These are phyloP conservation scores for Tripidium arundinaceum DNA, from an alignment of 202 grass and related monocot species.

Conservation along the genomic window DNA sequence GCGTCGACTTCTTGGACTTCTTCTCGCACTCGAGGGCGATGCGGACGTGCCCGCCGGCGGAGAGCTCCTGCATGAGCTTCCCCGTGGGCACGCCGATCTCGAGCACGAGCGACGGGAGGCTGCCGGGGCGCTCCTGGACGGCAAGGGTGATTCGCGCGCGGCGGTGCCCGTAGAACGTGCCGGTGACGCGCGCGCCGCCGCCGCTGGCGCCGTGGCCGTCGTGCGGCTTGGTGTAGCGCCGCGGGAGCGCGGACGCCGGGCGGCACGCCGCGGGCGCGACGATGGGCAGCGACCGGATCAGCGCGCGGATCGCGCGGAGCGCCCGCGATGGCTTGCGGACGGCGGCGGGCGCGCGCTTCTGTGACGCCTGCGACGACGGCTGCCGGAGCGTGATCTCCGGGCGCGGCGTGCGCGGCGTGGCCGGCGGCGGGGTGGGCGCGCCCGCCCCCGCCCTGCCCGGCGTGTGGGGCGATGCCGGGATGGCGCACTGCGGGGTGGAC, in stretches of 20 bases:
- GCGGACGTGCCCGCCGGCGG: slow-evolving; percentile 44
- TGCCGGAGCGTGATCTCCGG: slow-evolving; percentile 51
- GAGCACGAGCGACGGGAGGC: slow-evolving; percentile 50
- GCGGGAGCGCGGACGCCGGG: slow-evolving; percentile 39
- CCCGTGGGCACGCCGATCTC: slow-evolving; percentile 56
- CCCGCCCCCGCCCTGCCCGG: neutral
- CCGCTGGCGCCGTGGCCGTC: slow-evolving; percentile 35
- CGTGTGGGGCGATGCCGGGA: slow-evolving; percentile 35
- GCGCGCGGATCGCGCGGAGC: slow-evolving; percentile 42
- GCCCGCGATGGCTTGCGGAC: slow-evolving; percentile 19
- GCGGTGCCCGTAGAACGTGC: slow-evolving; percentile 59
- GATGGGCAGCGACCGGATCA: slow-evolving; percentile 48
- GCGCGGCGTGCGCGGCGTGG: slow-evolving; percentile 35
- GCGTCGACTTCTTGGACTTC: slow-evolving; percentile 30
- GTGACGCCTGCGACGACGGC: slow-evolving; percentile 38
- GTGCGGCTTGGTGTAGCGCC: slow-evolving; percentile 39
- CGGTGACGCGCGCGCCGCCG: slow-evolving; percentile 43
- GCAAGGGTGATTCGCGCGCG: slow-evolving; percentile 52
- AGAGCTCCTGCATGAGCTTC: slow-evolving; percentile 65
- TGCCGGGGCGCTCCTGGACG: slow-evolving; percentile 57
- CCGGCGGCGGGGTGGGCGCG: slow-evolving; percentile 16
- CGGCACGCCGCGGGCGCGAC: slow-evolving; percentile 45
- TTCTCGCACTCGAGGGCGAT: slow-evolving; percentile 77
- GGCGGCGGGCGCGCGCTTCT: slow-evolving; percentile 25
- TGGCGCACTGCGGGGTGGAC: slow-evolving; percentile 43